phyloP scores from a whole-genome alignment of 441 rosid genomes.

The Brassica hybrid region DNA sequence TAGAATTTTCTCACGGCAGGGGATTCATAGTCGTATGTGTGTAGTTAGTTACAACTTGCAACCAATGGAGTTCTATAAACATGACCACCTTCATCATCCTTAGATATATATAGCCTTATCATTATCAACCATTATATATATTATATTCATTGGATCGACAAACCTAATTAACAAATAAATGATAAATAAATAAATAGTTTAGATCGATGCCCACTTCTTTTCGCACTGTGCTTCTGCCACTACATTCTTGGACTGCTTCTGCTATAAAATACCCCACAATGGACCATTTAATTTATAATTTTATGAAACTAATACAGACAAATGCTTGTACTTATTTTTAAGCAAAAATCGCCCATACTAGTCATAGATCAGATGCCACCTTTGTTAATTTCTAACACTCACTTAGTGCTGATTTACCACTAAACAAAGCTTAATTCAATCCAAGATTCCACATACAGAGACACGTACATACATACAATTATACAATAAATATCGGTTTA shows the following conservation, averaged over 20 bases:
- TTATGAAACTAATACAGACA: conserved; percentile 27
- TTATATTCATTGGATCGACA: conserved; percentile 36
- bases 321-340: conserved; percentile 12
- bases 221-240: conserved; percentile 38
- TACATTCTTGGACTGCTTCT: conserved; percentile 46
- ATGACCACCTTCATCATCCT: conserved; percentile 33
- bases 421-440: conserved; percentile 15
- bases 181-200: neutral
- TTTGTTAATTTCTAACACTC: conserved; percentile 15
- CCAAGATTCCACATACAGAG: conserved; percentile 21
- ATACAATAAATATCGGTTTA: neutral
- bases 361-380: conserved; percentile 22
- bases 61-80: conserved; percentile 26
- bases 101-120: conserved; percentile 21
- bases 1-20: neutral
- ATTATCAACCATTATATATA: conserved; percentile 16
- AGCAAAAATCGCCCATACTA: conserved; percentile 18
- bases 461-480: conserved; percentile 2
- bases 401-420: conserved; percentile 23
- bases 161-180: conserved; percentile 29
- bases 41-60: neutral
- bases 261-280: conserved; percentile 35
- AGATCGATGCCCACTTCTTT: conserved; percentile 32
- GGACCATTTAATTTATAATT: conserved; percentile 17
- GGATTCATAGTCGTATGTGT: neutral